Evolutionary conservation across 1,139 yeast genomes (phyloP), one percentile per base, ranked within the genome.

Genomic region (Geotrichum bryndzae): DNA sequence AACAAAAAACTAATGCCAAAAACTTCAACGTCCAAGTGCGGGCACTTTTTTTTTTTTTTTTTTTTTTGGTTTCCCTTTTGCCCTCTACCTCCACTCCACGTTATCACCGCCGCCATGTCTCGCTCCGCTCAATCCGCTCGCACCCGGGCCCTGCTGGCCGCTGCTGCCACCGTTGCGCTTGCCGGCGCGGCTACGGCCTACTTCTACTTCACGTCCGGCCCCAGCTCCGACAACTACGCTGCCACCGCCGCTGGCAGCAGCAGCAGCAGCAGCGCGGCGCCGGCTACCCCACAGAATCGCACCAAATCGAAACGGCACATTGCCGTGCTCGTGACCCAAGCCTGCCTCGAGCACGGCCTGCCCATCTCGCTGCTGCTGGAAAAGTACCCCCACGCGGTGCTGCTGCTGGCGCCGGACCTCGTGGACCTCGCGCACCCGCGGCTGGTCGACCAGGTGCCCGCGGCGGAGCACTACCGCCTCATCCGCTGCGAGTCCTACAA

Each of bases 401-500:
- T 71, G 3, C 61, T 71, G 7, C 65, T 70, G 35, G 61, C 68
- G 23, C 73, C 72, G 2, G 68, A 65, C 29, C 66, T 68, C 1
- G 63, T 68, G 22, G 62, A 61, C 35, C 59, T 61, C 5, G 56
- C 59, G 2, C 51, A 62, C 18, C 61, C 61, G n/a, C 67, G 63
- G 56, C 64, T 67, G 15, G 53, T 60, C 5, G 64, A 67, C 27
- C 71, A 69, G 60, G 61, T 69, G 38, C 64, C 68, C 1, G 27
- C 55, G 2, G 64, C 63, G 10, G 65, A 67, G 35, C 63, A 62
- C 29, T 69, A 66, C 59, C 66, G 70, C 51, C 66, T 73, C 52
- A 70, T 73, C 33, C 70, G 71, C 22, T 72, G 74, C 45, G 74
- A 72, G 56, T 72, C 75, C 6, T 67, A 66, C 33, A 63, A 66